Conservation (phyloP, 768 basidiomycete genomes). For the Boletellus emodensis region DNA sequence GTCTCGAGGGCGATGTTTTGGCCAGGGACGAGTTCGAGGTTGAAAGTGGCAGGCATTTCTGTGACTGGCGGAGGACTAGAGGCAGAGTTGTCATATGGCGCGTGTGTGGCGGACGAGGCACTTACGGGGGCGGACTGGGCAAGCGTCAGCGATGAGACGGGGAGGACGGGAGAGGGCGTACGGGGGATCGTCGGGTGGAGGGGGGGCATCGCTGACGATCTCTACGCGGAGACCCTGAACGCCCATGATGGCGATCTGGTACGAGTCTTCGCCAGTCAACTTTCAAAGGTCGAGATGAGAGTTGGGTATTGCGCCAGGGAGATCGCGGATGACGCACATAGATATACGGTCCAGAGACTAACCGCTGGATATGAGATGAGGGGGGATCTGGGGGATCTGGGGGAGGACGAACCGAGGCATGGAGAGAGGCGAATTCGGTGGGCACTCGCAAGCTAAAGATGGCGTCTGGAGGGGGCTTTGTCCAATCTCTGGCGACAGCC, state of each 20-base stretch:
- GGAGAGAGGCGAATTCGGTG: slow-evolving; percentile 81
- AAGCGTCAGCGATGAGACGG: slow-evolving; percentile 8
- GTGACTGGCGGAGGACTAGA: slow-evolving; percentile 63
- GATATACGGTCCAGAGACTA: slow-evolving; percentile 79
- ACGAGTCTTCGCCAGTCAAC: slow-evolving; percentile 84
- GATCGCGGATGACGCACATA: slow-evolving; percentile 51
- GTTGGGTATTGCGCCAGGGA: slow-evolving; percentile 3
- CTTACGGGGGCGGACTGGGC: slow-evolving; percentile 49
- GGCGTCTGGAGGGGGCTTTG: slow-evolving; percentile 79
- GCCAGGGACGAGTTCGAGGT: slow-evolving; percentile 73
- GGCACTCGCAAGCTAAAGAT: slow-evolving; percentile 75
- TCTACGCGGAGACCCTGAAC: slow-evolving; percentile 81
- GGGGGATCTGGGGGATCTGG: slow-evolving; percentile 7
- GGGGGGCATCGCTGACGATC: slow-evolving; percentile 81
- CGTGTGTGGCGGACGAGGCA: slow-evolving; percentile 17
- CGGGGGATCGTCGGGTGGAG: slow-evolving; percentile 82
- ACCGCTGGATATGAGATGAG: slow-evolving; percentile 46
- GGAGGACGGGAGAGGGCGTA: slow-evolving; percentile 30
- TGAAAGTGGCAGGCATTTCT: slow-evolving; percentile 86
- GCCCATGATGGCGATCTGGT: slow-evolving; percentile 82
- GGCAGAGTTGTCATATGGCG: slow-evolving; percentile 1
- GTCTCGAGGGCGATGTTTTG: slow-evolving; percentile 80
- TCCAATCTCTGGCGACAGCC: slow-evolving; percentile 77
- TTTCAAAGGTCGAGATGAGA: slow-evolving; percentile 29
- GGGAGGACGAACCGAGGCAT: slow-evolving; percentile 63